These are phyloP conservation scores for Rhizopus sp. DNA, from an alignment of 371 early-diverging fungal species.

Conservation along the genomic window DNA sequence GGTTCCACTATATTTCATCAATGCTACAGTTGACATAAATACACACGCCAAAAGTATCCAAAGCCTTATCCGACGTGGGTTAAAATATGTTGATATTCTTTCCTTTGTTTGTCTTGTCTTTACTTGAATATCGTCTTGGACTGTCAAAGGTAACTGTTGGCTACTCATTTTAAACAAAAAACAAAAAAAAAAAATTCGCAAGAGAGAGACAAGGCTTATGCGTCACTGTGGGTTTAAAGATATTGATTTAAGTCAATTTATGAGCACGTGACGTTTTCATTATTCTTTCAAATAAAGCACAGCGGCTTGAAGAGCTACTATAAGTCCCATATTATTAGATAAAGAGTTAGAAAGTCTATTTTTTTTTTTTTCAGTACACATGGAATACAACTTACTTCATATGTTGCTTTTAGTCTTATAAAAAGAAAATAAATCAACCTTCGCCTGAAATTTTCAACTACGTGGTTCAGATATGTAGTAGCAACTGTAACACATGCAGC, in stretches of 20 bases:
- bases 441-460: background rate
- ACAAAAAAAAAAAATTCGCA: conserved; percentile 4
- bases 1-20: conserved; percentile 9
- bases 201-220: background rate
- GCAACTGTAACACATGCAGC: background rate
- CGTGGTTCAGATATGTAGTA: background rate
- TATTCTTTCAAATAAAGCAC: too few relatives aligned
- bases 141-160: conserved; percentile 20
- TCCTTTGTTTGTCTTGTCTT: conserved; percentile 21
- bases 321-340: background rate
- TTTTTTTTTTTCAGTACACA: too few relatives aligned
- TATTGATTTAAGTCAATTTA: background rate
- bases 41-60: conserved; percentile 10
- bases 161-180: conserved; percentile 8
- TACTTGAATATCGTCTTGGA: conserved; percentile 28
- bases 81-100: conserved; percentile 3
- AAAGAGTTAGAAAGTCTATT: too few relatives aligned
- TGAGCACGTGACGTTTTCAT: too few relatives aligned
- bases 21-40: conserved; percentile 11
- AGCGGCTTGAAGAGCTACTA: too few relatives aligned
- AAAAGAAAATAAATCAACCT: background rate
- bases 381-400: background rate
- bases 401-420: too few relatives aligned
- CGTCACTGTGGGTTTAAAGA: background rate
- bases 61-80: conserved; percentile 18